These are phyloP conservation scores for Diplodia mutila DNA, from an alignment of 2,329 filamentous ascomycete species.

Conservation along the genomic window DNA sequence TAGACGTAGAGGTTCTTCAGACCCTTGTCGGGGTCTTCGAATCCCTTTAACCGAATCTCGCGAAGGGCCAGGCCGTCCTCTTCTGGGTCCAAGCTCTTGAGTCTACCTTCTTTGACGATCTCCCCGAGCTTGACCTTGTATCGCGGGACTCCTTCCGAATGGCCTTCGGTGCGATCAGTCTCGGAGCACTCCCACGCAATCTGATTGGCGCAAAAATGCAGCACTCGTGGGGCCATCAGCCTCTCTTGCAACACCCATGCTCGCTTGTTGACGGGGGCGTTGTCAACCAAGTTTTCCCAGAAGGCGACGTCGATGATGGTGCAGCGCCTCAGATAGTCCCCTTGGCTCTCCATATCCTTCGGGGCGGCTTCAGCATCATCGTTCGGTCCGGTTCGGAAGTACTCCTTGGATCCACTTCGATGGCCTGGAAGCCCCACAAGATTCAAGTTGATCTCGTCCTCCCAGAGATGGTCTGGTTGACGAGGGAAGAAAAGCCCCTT, in stretches of 20 bases:
- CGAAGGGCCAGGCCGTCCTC: background rate
- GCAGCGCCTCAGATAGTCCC: background rate
- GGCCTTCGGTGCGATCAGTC: slow-evolving; percentile 26
- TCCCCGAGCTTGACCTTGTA: slow-evolving; percentile 1
- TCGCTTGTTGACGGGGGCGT: background rate
- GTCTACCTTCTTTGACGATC: slow-evolving; percentile 2
- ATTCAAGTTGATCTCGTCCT: slow-evolving; percentile 29
- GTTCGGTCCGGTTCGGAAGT: background rate
- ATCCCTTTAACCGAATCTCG: background rate
- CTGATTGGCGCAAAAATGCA: background rate
- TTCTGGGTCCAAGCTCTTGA: slow-evolving; percentile 26
- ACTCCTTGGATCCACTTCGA: background rate
- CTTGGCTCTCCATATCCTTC: background rate
- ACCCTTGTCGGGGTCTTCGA: background rate
- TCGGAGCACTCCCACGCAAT: slow-evolving; percentile 5
- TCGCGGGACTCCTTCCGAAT: slow-evolving; percentile 11
- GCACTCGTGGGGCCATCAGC: slow-evolving; percentile 3
- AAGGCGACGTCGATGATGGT: background rate
- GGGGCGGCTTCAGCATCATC: background rate
- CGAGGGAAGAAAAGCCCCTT: slow-evolving; percentile 29
- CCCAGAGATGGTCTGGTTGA: slow-evolving; percentile 21
- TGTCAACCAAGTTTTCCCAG: background rate
- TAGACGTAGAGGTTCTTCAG: slow-evolving; percentile 2
- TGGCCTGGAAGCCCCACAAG: background rate
- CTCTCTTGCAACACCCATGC: slow-evolving; percentile 17